Evolutionary conservation across 441 rosid genomes (phyloP).

Genomic region (Omphalea diandra): DNA sequence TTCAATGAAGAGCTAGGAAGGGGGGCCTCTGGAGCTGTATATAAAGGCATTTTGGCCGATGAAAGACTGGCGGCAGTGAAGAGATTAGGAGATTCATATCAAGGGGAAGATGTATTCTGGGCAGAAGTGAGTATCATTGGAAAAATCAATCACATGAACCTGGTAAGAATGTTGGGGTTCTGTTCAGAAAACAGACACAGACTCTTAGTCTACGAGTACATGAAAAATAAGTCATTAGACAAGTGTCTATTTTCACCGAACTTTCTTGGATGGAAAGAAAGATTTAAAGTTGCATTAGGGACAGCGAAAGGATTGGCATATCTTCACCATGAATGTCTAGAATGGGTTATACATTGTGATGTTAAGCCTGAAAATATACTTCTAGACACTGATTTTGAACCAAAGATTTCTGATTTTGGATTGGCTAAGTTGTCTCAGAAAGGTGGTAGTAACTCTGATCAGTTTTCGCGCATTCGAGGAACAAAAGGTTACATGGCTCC

Average conservation of each 20-base stretch:
- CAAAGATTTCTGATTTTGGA: conserved; percentile 45
- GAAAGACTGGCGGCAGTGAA: conserved; percentile 38
- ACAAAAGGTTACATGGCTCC: conserved; percentile 48
- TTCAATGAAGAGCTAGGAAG: conserved; percentile 40
- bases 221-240: conserved; percentile 35
- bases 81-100: conserved; percentile 29
- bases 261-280: conserved; percentile 33
- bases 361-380: conserved; percentile 46
- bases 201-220: conserved; percentile 36
- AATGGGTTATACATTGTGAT: conserved; percentile 49
- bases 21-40: conserved; percentile 39
- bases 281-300: conserved; percentile 37
- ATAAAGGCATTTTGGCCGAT: conserved; percentile 36
- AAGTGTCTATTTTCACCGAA: conserved; percentile 31
- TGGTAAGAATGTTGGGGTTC: conserved; percentile 38
- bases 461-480: conserved; percentile 32
- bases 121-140: conserved; percentile 43
- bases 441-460: conserved; percentile 25
- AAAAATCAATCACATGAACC: conserved; percentile 41
- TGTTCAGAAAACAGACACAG: conserved; percentile 31
- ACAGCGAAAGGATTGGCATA: conserved; percentile 41
- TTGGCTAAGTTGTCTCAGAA: conserved; percentile 33
- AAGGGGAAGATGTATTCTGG: conserved; percentile 43
- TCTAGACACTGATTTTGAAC: conserved; percentile 28
- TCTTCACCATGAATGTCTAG: conserved; percentile 44